Base-by-base conservation (phyloP, 2,329 filamentous ascomycete species). In the Huntiella savannae region DNA sequence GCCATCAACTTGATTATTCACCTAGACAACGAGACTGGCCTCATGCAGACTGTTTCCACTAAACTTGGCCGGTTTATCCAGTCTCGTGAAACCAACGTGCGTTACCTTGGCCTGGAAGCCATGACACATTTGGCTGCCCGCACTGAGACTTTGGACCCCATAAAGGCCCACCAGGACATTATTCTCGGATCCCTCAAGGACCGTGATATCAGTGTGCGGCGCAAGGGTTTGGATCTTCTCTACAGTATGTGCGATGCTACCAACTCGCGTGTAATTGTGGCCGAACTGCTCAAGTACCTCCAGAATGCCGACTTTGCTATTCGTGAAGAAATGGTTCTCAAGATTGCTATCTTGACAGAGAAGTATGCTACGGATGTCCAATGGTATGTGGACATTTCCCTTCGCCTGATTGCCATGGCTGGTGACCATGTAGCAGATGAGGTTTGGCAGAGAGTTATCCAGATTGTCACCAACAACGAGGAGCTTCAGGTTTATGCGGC, bases 201-300 rank as follows among this genome's bases (percentile, higher is more conserved):
- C 59, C 75, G 91, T 49, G 91, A 98, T 61, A 98, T 98, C 56
- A 96, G 88, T 58, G 91, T 98, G 40, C 79, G 92, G 50, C 77
- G 91, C 54, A 96, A 98, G 63, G 91, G 88, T 49, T 71, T 98
- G 41, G 92, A 98, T 63, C 66, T 98, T 47, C 73, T 98, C 33
- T 98, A 98, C 73, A 98, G 91, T 75, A 98, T 98, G 91, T 98
- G 92, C 61, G 91, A 98, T 62, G 75, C 82, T 33, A 79, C 79
- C n/a, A 98, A 98, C 61, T 86, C 91, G 5, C 82, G 84, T 53
- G 79, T 84, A 7, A 93, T 98, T 53, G 91, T 98, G 35, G 81
- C 82, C 50, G 91, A 98, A 64, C 76, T 98, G 43, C 65, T 98
- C 45, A 84, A 88, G 54, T 96, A 95, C 61, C 73, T 98, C 6